These are phyloP conservation scores for Ceratocystis ficicola DNA, from an alignment of 2,329 filamentous ascomycete genomes.

Conservation along the genomic window DNA sequence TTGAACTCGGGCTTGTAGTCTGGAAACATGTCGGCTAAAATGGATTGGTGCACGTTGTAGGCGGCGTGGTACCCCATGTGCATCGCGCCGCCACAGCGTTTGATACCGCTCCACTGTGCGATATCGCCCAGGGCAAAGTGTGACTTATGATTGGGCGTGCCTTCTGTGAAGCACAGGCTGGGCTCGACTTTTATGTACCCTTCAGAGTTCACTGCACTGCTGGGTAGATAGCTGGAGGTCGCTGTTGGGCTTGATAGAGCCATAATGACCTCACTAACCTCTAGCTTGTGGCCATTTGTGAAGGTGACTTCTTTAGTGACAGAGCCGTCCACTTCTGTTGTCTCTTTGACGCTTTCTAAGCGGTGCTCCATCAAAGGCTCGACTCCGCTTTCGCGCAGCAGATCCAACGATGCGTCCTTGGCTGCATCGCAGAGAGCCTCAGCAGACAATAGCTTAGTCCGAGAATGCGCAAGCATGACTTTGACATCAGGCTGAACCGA, in stretches of 20 bases:
- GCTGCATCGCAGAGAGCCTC: slow-evolving; percentile 60
- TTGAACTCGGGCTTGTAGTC: slow-evolving; percentile 36
- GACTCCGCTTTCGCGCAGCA: slow-evolving; percentile 51
- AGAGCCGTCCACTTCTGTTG: slow-evolving; percentile 35
- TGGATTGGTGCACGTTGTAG: slow-evolving; percentile 53
- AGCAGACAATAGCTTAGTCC: slow-evolving; percentile 55
- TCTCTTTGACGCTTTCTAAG: slow-evolving; percentile 37
- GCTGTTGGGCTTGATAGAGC: slow-evolving; percentile 53
- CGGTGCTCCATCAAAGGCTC: slow-evolving; percentile 52
- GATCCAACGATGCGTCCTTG: slow-evolving; percentile 47
- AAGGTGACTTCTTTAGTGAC: slow-evolving; percentile 42
- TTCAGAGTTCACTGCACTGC: slow-evolving; percentile 45
- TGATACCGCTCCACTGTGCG: slow-evolving; percentile 62
- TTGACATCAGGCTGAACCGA: slow-evolving; percentile 48
- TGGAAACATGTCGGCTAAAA: slow-evolving; percentile 35
- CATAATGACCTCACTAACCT: slow-evolving; percentile 54
- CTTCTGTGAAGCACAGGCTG: slow-evolving; percentile 35
- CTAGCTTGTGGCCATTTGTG: slow-evolving; percentile 46
- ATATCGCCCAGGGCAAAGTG: slow-evolving; percentile 64
- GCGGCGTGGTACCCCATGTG: slow-evolving; percentile 56
- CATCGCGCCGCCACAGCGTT: slow-evolving; percentile 65
- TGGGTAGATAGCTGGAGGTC: slow-evolving; percentile 51
- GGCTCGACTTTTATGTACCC: slow-evolving; percentile 53
- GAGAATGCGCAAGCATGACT: slow-evolving; percentile 65
- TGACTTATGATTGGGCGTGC: slow-evolving; percentile 42